phyloP scores from a whole-genome alignment of 495 filamentous ascomycete species.

The Stereocaulon alpinum region DNA sequence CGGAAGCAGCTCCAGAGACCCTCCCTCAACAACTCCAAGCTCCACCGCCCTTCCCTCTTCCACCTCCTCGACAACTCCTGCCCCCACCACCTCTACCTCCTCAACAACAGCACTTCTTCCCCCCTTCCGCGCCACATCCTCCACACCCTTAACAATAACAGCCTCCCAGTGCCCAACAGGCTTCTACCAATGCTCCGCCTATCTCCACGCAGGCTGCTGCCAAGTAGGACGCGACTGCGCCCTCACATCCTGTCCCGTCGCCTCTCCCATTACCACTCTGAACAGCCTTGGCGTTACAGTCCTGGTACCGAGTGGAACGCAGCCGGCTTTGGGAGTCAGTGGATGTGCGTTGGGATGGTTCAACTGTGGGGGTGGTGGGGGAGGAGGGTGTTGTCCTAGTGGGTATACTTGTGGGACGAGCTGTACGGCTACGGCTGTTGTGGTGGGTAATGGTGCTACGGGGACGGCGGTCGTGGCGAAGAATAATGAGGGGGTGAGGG shows the following conservation, averaged over 20 bases:
- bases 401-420: slow-evolving; percentile 66
- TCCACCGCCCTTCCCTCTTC: slow-evolving; percentile 30
- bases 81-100: slow-evolving; percentile 44
- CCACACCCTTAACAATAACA: slow-evolving; percentile 25
- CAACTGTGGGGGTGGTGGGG: slow-evolving; percentile 51
- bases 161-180: slow-evolving; percentile 54
- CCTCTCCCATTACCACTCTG: slow-evolving; percentile 49
- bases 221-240: slow-evolving; percentile 75
- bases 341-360: slow-evolving; percentile 72
- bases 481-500: slow-evolving; percentile 22
- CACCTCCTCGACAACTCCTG: slow-evolving; percentile 23
- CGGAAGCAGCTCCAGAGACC: slow-evolving; percentile 25
- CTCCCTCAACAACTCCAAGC: slow-evolving; percentile 27
- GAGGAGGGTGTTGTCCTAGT: slow-evolving; percentile 70
- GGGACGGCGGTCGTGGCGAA: slow-evolving; percentile 49
- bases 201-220: slow-evolving; percentile 66
- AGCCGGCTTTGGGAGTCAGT: slow-evolving; percentile 22
- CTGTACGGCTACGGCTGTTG: slow-evolving; percentile 46
- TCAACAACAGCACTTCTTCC: slow-evolving; percentile 28
- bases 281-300: slow-evolving; percentile 55
- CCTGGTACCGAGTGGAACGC: slow-evolving; percentile 15
- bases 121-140: slow-evolving; percentile 30
- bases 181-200: slow-evolving; percentile 62
- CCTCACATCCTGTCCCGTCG: slow-evolving; percentile 55
- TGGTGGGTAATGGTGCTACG: slow-evolving; percentile 29